These are phyloP conservation scores for Fusarium sp. DNA, from an alignment of 2,329 filamentous ascomycete genomes.

Conservation along the genomic window DNA sequence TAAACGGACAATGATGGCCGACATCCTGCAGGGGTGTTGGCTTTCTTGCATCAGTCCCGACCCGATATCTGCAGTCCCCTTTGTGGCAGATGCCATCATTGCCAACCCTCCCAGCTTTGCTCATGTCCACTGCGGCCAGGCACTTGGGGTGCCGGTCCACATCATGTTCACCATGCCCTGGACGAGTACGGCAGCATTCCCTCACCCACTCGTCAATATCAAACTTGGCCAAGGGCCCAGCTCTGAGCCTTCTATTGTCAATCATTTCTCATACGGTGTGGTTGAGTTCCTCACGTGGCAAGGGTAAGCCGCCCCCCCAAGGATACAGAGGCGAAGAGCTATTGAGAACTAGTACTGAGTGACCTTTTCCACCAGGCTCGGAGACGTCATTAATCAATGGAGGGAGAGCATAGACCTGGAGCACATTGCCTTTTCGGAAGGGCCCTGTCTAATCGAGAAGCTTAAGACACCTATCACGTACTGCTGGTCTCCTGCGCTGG, in stretches of 20 bases:
- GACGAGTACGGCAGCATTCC: conserved; percentile 78
- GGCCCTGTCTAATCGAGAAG: conserved; percentile 75
- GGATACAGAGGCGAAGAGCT: not conserved
- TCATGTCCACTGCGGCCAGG: conserved; percentile 20
- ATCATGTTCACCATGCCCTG: conserved; percentile 67
- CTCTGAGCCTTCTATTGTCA: conserved; percentile 67
- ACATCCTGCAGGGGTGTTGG: conserved; percentile 49
- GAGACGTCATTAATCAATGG: conserved; percentile 27
- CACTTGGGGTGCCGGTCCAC: conserved; percentile 18
- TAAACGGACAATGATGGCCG: conserved; percentile 43
- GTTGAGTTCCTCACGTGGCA: conserved; percentile 86
- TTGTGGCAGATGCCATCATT: conserved; percentile 62
- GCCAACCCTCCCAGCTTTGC: conserved; percentile 27
- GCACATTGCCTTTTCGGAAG: conserved; percentile 57
- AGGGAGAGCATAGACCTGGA: not conserved
- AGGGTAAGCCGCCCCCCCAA: conserved; percentile 52
- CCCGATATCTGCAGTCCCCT: conserved; percentile 45
- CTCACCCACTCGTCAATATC: conserved; percentile 79
- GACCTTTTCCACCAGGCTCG: not conserved
- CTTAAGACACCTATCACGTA: conserved; percentile 80
- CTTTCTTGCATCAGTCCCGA: conserved; percentile 36
- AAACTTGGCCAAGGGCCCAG: conserved; percentile 56
- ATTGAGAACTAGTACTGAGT: not conserved
- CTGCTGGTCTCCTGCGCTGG: conserved; percentile 78
- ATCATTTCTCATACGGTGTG: conserved; percentile 77